A percentile compares a stretch with the other conserved stretches of the same genome.
Conservation (phyloP, 1,284 basidiomycete species). For the Agroathelia rolfsii region DNA sequence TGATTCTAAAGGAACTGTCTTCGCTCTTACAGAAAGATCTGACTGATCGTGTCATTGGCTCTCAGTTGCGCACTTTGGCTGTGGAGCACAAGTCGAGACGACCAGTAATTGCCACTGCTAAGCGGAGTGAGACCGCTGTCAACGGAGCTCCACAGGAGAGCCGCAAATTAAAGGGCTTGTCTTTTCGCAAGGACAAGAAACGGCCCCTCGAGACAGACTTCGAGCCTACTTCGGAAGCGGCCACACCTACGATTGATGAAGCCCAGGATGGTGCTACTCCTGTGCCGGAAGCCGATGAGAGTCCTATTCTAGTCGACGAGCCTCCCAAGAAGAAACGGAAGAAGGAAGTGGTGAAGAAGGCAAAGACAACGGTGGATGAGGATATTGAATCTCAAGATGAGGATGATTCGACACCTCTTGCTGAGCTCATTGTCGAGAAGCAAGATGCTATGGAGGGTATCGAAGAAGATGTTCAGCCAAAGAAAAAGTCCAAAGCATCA, state of each 20-base stretch:
- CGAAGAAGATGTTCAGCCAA: constrained; percentile 31
- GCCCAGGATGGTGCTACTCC: constrained; percentile 25
- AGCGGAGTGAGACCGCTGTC: constrained; percentile 11
- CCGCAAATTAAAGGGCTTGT: constrained; percentile 50
- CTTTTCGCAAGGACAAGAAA: constrained; percentile 57
- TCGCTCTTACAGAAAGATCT: constrained; percentile 60
- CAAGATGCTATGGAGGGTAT: constrained; percentile 21
- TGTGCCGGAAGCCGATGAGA: constrained; percentile 21
- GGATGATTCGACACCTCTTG: constrained; percentile 14
- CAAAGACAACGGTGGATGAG: constrained; percentile 19
- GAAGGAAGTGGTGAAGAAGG: constrained; percentile 24
- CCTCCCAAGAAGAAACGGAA: constrained; percentile 36
- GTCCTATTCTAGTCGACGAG: constrained; percentile 25
- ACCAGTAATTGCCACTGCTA: no score
- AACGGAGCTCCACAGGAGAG: constrained; percentile 26
- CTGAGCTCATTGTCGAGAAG: no score
- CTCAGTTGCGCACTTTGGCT: constrained; percentile 46
- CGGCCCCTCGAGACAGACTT: constrained; percentile 27
- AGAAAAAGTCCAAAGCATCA: constrained; percentile 19
- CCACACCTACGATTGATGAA: constrained; percentile 23
- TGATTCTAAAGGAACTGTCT: constrained; percentile 56
- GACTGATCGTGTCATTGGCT: constrained; percentile 50
- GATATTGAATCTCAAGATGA: constrained; percentile 39
- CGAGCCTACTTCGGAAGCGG: no score
- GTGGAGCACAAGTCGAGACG: constrained; percentile 38